Evolutionary conservation across 257 asterid genomes (phyloP), one percentile per base, ranked within the genome.

Genomic region (Paulownia fortunei): DNA sequence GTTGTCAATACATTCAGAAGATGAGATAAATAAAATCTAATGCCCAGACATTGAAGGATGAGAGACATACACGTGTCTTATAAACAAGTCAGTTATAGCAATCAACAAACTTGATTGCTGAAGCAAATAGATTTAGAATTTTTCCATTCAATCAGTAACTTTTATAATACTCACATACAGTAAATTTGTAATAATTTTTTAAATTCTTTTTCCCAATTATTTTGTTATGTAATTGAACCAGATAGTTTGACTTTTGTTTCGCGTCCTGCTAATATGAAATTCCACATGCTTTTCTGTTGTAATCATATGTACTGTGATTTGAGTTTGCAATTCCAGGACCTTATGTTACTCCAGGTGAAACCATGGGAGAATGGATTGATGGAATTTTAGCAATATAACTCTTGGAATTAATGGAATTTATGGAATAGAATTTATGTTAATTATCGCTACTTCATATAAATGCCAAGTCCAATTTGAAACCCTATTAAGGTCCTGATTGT

Each of bases 401-500:
- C n/a, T n/a, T n/a, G n/a, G n/a, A n/a, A n/a, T n/a, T n/a, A n/a
- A n/a, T n/a, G n/a, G n/a, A n/a, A n/a, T n/a, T n/a, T n/a, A n/a
- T n/a, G n/a, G n/a, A n/a, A n/a, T n/a, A n/a, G n/a, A n/a, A n/a
- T n/a, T n/a, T n/a, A n/a, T n/a, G n/a, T n/a, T n/a, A n/a, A n/a
- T n/a, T n/a, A n/a, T n/a, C n/a, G n/a, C n/a, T n/a, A n/a, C n/a
- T n/a, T n/a, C n/a, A n/a, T n/a, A n/a, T 37, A 26, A 23, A 74
- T 61, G 67, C 49, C 49, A 36, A 13, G 7, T 65, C 47, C 49
- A 32, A 37, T 36, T 52, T 73, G 69, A 10, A 21, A 30, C 58
- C 59, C 59, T 42, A 44, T 63, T 46, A 8, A 23, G 19, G n/a
- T 34, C 37, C 61, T 9, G 82, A 73, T 72, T 36, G 6, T 34